Base-by-base conservation (phyloP, 805 yeast genomes). In the Saturnispora besseyi region DNA sequence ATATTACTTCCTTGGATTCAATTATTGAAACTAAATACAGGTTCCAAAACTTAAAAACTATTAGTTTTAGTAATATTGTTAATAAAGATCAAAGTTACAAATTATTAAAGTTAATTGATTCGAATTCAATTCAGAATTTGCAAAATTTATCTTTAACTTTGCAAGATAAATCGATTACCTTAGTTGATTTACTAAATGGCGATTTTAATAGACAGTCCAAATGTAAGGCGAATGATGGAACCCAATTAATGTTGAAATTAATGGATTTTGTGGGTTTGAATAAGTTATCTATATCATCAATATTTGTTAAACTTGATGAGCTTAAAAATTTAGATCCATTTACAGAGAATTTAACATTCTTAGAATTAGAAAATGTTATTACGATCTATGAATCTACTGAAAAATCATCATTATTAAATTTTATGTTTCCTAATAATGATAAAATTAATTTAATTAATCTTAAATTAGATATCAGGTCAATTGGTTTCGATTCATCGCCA, bases 381-480 rank as follows among this genome's bases (percentile, higher is more conserved):
- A 28, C 36, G 11, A 18, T 36, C 18, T 29, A 21, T 36, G 13
- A 41, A n/a, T 44, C 53, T 3, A 47, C 18, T 11, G 8, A 12
- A 12, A 12, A 47, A 4, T 48, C 22, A 31, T 56, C 61, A 7
- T 30, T 58, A 18, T 49, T 59, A 4, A 53, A 56, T 22, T 11
- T 30, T 2, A 46, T 59, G 11, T 53, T 47, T 33, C 22, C 41
- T 24, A 30, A 40, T 40, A 28, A 15, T n/a, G 36, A 48, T 4
- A 21, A 21, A 2, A 50, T 49, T 18, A 37, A 38, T 22, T 44
- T 56, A 26, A 45, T 41, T 28, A 15, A 24, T 22, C 40, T 58
- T 2, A 55, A 55, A 44, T 45, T 63, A 3, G 60, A 61, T 46
- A 36, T 63, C 12, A 56, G 61, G 29, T 61, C 60, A 37, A 44